These are phyloP conservation scores for Pyricularia sp. DNA, from an alignment of 2,329 filamentous ascomycete species.

Conservation along the genomic window DNA sequence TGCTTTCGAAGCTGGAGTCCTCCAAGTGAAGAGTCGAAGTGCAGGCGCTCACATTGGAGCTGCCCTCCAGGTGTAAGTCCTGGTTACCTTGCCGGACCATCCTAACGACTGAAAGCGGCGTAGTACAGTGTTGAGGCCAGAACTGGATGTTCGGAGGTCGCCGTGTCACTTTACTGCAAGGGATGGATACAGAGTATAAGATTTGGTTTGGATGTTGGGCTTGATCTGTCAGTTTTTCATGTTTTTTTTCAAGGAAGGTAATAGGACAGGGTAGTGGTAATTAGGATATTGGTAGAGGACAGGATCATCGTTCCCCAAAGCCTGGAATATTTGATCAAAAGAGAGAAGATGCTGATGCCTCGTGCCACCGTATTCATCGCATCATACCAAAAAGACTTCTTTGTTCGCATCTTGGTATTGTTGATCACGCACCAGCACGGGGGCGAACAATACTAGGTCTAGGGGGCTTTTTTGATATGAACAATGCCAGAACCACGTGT, in stretches of 20 bases:
- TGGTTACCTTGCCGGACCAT: not conserved
- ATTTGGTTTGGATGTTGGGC: not conserved
- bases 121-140: not conserved
- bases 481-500: not conserved
- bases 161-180: not conserved
- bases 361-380: not conserved
- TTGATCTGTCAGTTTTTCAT: not conserved
- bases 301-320: not conserved
- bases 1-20: not conserved
- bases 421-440: not conserved
- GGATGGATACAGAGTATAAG: not conserved
- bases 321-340: not conserved
- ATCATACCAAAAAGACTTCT: not conserved
- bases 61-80: not conserved
- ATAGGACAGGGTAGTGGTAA: not conserved
- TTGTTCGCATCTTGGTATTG: not conserved
- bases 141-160: not conserved
- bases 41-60: not conserved
- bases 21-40: not conserved
- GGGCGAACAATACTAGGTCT: constrained; percentile 1
- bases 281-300: not conserved
- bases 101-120: not conserved
- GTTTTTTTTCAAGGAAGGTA: not conserved
- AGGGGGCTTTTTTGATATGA: not conserved
- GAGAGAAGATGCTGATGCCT: not conserved